Percentiles rank a stretch among this genome's conserved stretches.
These are phyloP conservation scores for Kazachstania taianensis DNA, from an alignment of 805 yeast species.

Conservation along the genomic window DNA sequence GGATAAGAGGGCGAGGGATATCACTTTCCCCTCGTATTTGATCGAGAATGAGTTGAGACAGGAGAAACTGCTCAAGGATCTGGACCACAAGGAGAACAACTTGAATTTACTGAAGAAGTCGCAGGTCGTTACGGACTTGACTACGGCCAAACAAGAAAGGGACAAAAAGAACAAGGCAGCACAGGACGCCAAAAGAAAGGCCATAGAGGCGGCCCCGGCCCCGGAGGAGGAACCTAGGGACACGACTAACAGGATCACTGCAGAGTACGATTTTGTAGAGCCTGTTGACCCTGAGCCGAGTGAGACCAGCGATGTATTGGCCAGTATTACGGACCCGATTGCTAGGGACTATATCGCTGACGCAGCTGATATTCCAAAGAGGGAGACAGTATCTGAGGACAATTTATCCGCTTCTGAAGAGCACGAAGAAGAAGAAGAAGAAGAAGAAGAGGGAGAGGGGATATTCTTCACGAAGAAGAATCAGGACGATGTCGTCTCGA, in stretches of 20 bases:
- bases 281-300: not conserved
- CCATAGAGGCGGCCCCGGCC: not conserved
- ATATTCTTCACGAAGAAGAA: no score
- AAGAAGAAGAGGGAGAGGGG: no score
- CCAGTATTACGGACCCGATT: not conserved
- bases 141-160: not conserved
- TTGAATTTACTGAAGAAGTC: conserved; percentile 17
- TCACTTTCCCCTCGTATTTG: conserved; percentile 22
- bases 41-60: conserved; percentile 23
- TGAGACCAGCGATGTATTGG: not conserved
- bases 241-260: conserved; percentile 1
- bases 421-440: not conserved
- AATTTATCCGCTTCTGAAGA: not conserved
- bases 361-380: not conserved
- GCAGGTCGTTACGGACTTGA: conserved; percentile 11
- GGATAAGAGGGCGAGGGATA: conserved; percentile 23
- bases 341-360: conserved; percentile 1
- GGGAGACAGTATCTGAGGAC: not conserved
- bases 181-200: not conserved
- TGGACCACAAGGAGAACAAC: conserved; percentile 19
- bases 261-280: conserved; percentile 3
- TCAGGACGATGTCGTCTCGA: not conserved
- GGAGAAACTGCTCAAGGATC: conserved; percentile 11
- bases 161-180: not conserved
- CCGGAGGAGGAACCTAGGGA: not conserved